Evolutionary conservation across 371 early-diverging fungal genomes (phyloP).

Genomic region (Lichtheimia hyalospora): DNA sequence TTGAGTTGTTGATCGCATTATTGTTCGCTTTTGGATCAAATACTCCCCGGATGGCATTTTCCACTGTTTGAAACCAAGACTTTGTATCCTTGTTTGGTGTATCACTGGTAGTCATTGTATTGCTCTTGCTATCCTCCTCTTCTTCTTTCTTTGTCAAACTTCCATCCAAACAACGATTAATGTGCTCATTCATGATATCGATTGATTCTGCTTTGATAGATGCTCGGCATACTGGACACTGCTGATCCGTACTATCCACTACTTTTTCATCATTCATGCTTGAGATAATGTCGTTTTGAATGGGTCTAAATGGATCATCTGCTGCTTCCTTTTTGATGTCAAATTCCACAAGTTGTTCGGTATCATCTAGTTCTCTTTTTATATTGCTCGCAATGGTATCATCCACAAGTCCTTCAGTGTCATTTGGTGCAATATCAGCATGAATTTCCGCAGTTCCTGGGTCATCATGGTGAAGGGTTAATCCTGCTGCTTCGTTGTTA

Average conservation of each 20-base stretch:
- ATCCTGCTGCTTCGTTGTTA: neutral
- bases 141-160: neutral
- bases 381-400: too few relatives aligned
- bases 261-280: too few relatives aligned
- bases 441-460: too few relatives aligned
- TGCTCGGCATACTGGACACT: constrained; percentile 1
- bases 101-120: neutral
- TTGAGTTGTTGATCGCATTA: neutral
- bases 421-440: too few relatives aligned
- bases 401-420: too few relatives aligned
- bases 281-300: too few relatives aligned
- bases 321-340: too few relatives aligned
- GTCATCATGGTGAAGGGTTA: neutral
- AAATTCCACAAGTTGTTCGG: too few relatives aligned
- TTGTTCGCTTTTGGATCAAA: neutral
- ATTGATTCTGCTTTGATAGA: neutral
- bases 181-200: neutral
- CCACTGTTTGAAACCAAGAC: neutral
- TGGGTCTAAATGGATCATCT: too few relatives aligned
- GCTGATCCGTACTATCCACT: neutral
- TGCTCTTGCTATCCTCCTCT: neutral
- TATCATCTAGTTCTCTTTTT: too few relatives aligned
- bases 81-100: neutral
- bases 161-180: constrained; percentile 2
- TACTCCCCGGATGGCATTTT: neutral